phyloP scores from a whole-genome alignment of 305 asterid species.

The Solanum chacoense region DNA sequence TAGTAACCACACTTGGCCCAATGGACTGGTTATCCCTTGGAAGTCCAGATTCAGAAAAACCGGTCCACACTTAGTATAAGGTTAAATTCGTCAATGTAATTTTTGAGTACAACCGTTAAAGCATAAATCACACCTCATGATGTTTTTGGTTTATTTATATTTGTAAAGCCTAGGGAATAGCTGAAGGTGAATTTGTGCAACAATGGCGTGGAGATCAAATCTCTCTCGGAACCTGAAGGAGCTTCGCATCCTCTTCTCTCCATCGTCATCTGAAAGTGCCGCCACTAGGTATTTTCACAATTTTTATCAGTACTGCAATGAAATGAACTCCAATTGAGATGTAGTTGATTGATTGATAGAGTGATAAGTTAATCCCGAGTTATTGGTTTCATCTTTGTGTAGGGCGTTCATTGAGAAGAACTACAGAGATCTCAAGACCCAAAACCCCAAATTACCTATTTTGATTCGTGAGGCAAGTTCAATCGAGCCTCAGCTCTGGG shows the following conservation, averaged over 20 bases:
- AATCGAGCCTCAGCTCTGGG: constrained; percentile 44
- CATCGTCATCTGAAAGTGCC: constrained; percentile 24
- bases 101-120: not conserved
- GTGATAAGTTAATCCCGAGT: not conserved
- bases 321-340: not conserved
- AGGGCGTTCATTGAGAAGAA: constrained; percentile 31
- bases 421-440: constrained; percentile 40
- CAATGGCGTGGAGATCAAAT: constrained; percentile 33
- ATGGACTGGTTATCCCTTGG: not conserved
- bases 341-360: constrained; percentile 1
- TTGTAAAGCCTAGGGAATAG: not conserved
- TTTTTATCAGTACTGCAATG: not conserved
- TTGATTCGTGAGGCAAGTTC: constrained; percentile 32
- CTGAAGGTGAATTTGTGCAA: not conserved
- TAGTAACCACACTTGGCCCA: not conserved
- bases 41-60: not conserved
- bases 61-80: not conserved
- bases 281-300: constrained; percentile 16
- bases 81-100: not conserved
- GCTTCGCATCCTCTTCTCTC: constrained; percentile 35
- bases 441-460: constrained; percentile 34
- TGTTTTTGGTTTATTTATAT: not conserved
- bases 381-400: not conserved
- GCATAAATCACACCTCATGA: not conserved
- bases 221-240: constrained; percentile 33